Evolutionary conservation across 1,284 basidiomycete species (phyloP), one percentile per base, ranked within the genome.

Genomic region (Malassezia dermatis): DNA sequence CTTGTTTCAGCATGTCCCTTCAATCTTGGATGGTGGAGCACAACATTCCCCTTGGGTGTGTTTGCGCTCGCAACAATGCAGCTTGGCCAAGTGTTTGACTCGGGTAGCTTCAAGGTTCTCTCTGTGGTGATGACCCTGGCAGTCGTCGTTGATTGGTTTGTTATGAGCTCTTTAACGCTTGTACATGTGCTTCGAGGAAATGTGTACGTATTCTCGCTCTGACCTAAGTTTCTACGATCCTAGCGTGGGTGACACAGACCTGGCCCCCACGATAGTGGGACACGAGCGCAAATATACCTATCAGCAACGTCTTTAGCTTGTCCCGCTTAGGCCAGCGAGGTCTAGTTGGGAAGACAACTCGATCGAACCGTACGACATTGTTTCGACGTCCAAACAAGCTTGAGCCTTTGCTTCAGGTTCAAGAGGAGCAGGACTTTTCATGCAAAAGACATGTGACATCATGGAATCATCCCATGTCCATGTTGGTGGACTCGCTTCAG

Each of bases 11-110:
- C 60, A 30, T 56, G 69, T 10, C 41, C 40, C 11, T 70, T 72
- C 58, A 70, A 69, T 31, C 47, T 70, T 13, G 67, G 70, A 1
- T 70, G 64, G 63, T 70, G 63, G 61, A 63, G 62, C 3, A 56
- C 62, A 28, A 60, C 56, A 4, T 72, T 72, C 48, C 68, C 69
- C 1, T 35, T 69, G n/a, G 69, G 68, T 10, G 59, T 61, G 4
- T 64, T 67, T 48, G 61, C 58, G 4, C 41, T 59, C 1, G 55
- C 62, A 0, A 62, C 69, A 0, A 61, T 54, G 32, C 61, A 64
- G 52, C 45, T 72, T 19, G 65, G 62, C n/a, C 24, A 17, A 8
- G 56, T 60, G 27, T 49, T 71, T 5, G 59, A 70, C 31, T 64
- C 60, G 1, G 55, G 50, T 6, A 60, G 56, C 3, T 67, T 70